Evolutionary conservation across 345 rosid genomes (phyloP).

Genomic region (Xanthoceras sorbifolium): DNA sequence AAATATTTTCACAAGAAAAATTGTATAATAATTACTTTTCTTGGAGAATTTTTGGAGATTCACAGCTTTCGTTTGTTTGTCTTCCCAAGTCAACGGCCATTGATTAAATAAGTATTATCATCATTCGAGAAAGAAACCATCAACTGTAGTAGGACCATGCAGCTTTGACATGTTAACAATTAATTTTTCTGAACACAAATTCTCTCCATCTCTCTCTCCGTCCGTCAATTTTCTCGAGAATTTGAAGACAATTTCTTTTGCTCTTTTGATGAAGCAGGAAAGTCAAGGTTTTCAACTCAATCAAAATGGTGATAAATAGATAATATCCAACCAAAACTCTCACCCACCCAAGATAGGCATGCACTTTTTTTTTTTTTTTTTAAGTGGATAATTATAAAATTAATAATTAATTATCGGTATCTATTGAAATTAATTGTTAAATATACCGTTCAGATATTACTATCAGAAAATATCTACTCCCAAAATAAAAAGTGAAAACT

Average conservation of each 20-base stretch:
- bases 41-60: background rate
- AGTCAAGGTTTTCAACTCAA: constrained; percentile 23
- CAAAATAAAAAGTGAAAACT: no score
- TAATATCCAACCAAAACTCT: constrained; percentile 19
- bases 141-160: constrained; percentile 18
- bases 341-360: no score
- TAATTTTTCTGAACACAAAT: background rate
- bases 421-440: no score
- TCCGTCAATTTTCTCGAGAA: background rate
- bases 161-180: constrained; percentile 22
- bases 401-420: no score
- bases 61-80: background rate
- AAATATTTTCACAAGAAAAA: no score
- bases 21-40: no score
- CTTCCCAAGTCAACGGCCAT: background rate
- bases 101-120: constrained; percentile 4
- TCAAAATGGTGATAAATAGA: constrained; percentile 8
- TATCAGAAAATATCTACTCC: no score
- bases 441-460: no score
- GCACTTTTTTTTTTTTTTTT: no score
- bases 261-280: constrained; percentile 1
- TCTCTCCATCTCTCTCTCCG: background rate
- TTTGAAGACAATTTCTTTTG: background rate
- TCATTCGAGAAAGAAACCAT: background rate
- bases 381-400: no score